A percentile compares a stretch with the other conserved stretches of the same genome.
Evolutionary conservation across 768 basidiomycete genomes (phyloP).

Genomic region (Termitomyces sp.): DNA sequence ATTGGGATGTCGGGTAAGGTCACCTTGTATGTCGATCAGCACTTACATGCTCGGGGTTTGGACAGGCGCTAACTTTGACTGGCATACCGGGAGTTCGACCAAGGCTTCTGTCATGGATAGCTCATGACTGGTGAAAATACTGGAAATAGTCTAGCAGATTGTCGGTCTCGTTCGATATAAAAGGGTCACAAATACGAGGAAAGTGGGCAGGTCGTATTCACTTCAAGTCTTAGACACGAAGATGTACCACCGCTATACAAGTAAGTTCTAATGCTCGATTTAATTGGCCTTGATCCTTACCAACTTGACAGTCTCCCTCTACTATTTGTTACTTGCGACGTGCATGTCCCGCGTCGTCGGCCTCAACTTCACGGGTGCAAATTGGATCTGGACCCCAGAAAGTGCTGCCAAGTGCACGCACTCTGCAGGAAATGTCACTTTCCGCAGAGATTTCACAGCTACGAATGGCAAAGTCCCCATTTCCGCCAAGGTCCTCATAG

Average conservation of each 20-base stretch:
- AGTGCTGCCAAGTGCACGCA: constrained; percentile 9
- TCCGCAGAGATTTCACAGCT: constrained; percentile 22
- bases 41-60: too few relatives aligned
- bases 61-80: too few relatives aligned
- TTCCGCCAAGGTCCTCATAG: constrained; percentile 24
- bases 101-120: background rate
- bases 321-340: constrained; percentile 1
- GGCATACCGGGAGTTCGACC: background rate
- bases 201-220: background rate
- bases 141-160: background rate
- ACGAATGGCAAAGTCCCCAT: constrained; percentile 20
- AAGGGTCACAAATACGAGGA: background rate
- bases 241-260: background rate
- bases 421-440: constrained; percentile 21
- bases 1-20: too few relatives aligned
- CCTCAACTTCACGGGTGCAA: constrained; percentile 10
- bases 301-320: background rate
- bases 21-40: too few relatives aligned
- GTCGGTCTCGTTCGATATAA: background rate
- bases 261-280: background rate
- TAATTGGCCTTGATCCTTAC: background rate
- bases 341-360: constrained; percentile 6
- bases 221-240: background rate
- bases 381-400: constrained; percentile 28
- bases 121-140: background rate